Conservation (phyloP, 2,329 filamentous ascomycete genomes). For the Cryphonectria parasitica region DNA sequence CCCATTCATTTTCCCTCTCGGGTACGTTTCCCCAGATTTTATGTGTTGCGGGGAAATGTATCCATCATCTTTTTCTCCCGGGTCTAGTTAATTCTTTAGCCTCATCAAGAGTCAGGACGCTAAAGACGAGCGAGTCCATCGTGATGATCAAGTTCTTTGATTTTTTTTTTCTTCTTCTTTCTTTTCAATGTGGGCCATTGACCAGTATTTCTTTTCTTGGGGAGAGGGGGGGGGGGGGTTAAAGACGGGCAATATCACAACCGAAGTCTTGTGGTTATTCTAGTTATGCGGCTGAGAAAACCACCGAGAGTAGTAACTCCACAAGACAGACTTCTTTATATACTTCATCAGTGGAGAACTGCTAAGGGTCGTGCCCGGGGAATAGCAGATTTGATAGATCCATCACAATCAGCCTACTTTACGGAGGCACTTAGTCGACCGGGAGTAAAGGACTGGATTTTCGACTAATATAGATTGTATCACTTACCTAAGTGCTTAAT, state of each 20-base stretch:
- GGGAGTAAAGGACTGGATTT: neutral
- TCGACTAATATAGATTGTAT: neutral
- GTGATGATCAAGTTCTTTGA: neutral
- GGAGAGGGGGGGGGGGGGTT: too few species aligned
- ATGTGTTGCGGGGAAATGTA: constrained; percentile 14
- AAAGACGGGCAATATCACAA: neutral
- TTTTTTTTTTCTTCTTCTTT: neutral
- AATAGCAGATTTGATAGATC: neutral
- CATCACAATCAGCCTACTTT: neutral
- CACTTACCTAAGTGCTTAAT: too few species aligned
- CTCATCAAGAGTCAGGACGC: neutral
- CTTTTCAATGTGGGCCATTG: neutral
- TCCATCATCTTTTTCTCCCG: neutral
- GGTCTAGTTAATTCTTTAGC: neutral
- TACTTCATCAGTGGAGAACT: neutral
- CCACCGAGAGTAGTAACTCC: neutral
- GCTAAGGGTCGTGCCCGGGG: too few species aligned
- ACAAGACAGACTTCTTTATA: neutral
- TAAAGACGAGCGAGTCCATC: neutral
- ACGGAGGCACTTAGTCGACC: neutral
- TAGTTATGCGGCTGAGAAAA: neutral
- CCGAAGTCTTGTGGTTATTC: neutral
- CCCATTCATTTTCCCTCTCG: neutral
- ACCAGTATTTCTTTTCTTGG: neutral
- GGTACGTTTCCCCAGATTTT: neutral